A percentile compares a stretch with the other conserved stretches of the same genome.
Evolutionary conservation across 768 basidiomycete genomes (phyloP).

Genomic region (Termitomyces titanicus): DNA sequence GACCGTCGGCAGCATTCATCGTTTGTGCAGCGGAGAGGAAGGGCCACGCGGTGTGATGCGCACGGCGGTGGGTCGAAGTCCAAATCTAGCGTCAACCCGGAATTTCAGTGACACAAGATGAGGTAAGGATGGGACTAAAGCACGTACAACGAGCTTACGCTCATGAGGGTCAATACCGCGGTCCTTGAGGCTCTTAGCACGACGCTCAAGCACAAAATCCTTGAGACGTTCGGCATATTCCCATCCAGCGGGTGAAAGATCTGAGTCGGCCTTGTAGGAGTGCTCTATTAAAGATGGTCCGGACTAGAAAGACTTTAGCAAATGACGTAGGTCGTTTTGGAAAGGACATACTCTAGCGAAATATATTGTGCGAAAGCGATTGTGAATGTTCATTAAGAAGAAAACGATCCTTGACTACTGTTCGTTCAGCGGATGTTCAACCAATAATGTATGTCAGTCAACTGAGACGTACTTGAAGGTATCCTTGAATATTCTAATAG

Average conservation of each 20-base stretch:
- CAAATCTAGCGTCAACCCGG: slow-evolving; percentile 64
- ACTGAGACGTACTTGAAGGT: slow-evolving; percentile 59
- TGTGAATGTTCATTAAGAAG: slow-evolving; percentile 99
- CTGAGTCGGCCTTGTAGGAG: slow-evolving; percentile 97
- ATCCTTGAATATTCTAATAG: slow-evolving; percentile 72
- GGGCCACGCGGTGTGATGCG: slow-evolving; percentile 96
- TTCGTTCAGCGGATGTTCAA: slow-evolving; percentile 4
- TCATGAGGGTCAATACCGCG: slow-evolving; percentile 60
- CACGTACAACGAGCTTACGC: slow-evolving; percentile 63
- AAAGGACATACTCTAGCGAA: slow-evolving; percentile 77
- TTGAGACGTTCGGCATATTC: slow-evolving; percentile 89
- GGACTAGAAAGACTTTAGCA: slow-evolving; percentile 50
- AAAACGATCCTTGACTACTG: slow-evolving; percentile 88
- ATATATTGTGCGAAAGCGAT: slow-evolving; percentile 88
- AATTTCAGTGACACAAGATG: background rate
- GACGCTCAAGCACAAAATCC: slow-evolving; percentile 84
- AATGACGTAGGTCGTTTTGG: background rate
- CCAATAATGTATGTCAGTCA: background rate
- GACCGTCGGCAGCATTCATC: slow-evolving; percentile 6
- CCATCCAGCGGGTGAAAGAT: slow-evolving; percentile 92
- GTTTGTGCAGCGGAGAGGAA: slow-evolving; percentile 51
- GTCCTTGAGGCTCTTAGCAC: slow-evolving; percentile 72
- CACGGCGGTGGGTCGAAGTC: slow-evolving; percentile 92
- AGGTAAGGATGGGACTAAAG: background rate
- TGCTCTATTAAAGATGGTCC: slow-evolving; percentile 99